A percentile compares a stretch with the other conserved stretches of the same genome.
Conservation (phyloP, 2,329 filamentous ascomycete species). For the Pyricularia grisea region DNA sequence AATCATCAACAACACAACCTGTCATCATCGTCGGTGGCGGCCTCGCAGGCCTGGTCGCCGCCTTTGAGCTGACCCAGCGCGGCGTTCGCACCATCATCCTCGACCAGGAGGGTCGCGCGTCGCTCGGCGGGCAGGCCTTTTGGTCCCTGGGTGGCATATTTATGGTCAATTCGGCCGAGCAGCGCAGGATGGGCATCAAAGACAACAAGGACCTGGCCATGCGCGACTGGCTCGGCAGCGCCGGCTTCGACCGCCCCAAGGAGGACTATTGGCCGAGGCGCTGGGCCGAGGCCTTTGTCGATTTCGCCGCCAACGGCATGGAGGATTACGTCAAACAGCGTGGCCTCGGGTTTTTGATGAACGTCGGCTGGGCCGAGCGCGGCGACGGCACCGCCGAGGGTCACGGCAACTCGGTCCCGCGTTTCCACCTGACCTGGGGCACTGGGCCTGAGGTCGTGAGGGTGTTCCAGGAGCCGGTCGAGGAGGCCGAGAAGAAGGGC, state of each 20-base stretch:
- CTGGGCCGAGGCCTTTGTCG: constrained; percentile 56
- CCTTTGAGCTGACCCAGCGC: constrained; percentile 43
- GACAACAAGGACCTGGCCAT: constrained; percentile 47
- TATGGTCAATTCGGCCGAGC: constrained; percentile 45
- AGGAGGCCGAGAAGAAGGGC: constrained; percentile 40
- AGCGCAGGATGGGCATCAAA: constrained; percentile 47
- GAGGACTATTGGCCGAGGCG: constrained; percentile 47
- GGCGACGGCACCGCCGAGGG: constrained; percentile 45
- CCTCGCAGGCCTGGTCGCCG: constrained; percentile 49
- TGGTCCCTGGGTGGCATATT: constrained; percentile 56
- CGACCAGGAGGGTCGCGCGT: constrained; percentile 48
- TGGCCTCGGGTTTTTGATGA: constrained; percentile 42
- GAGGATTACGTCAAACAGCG: constrained; percentile 44
- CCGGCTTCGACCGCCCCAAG: constrained; percentile 45
- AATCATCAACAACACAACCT: constrained; percentile 16
- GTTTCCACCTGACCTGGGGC: constrained; percentile 56
- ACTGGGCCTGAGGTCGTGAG: constrained; percentile 51
- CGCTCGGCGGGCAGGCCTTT: constrained; percentile 52
- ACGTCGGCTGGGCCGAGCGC: constrained; percentile 53
- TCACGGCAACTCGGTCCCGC: constrained; percentile 52
- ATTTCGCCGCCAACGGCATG: constrained; percentile 51
- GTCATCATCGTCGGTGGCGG: constrained; percentile 49
- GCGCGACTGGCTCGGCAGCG: constrained; percentile 49
- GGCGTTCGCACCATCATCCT: constrained; percentile 40
- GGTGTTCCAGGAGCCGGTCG: constrained; percentile 46